Evolutionary conservation across 1,284 basidiomycete species (phyloP).

Genomic region (Wallemia hederae): DNA sequence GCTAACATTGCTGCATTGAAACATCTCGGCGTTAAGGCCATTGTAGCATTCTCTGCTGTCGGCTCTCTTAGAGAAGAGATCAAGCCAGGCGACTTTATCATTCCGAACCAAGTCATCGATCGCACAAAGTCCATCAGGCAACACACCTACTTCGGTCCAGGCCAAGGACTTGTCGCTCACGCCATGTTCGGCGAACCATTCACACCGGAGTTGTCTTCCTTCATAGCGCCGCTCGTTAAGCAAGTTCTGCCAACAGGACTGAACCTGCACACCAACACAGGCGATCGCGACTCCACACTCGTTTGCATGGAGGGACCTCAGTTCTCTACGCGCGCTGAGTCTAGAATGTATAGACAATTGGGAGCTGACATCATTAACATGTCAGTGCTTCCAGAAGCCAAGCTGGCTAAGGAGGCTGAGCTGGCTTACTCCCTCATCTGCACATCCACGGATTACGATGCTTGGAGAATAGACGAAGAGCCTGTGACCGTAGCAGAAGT

Average conservation of each 20-base stretch:
- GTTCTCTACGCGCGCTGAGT: slow-evolving; percentile 83
- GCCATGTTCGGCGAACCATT: slow-evolving; percentile 84
- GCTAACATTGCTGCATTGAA: slow-evolving; percentile 94
- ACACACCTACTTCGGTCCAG: slow-evolving; percentile 51
- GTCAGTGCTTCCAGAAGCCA: slow-evolving; percentile 40
- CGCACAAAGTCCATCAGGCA: slow-evolving; percentile 74
- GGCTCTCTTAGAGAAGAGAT: slow-evolving; percentile 90
- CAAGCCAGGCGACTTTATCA: slow-evolving; percentile 35
- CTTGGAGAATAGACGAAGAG: slow-evolving; percentile 49
- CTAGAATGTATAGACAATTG: slow-evolving; percentile 70
- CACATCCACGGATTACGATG: slow-evolving; percentile 70
- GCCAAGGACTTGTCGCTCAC: slow-evolving; percentile 55
- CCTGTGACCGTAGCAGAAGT: slow-evolving; percentile 70
- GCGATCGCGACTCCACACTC: slow-evolving; percentile 43
- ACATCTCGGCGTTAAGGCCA: slow-evolving; percentile 55
- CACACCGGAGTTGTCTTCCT: slow-evolving; percentile 30
- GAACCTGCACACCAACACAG: slow-evolving; percentile 25
- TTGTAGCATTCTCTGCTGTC: slow-evolving; percentile 84
- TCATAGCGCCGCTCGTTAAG: slow-evolving; percentile 36
- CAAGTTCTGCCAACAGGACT: slow-evolving; percentile 29
- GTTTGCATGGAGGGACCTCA: slow-evolving; percentile 95
- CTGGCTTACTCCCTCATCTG: slow-evolving; percentile 69
- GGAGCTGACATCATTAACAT: slow-evolving; percentile 75
- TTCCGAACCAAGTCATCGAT: slow-evolving; percentile 83
- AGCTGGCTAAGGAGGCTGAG: slow-evolving; percentile 82